Evolutionary conservation across 2,329 filamentous ascomycete genomes (phyloP), one percentile per base, ranked within the genome.

Genomic region (Camptophora hylomeconis): DNA sequence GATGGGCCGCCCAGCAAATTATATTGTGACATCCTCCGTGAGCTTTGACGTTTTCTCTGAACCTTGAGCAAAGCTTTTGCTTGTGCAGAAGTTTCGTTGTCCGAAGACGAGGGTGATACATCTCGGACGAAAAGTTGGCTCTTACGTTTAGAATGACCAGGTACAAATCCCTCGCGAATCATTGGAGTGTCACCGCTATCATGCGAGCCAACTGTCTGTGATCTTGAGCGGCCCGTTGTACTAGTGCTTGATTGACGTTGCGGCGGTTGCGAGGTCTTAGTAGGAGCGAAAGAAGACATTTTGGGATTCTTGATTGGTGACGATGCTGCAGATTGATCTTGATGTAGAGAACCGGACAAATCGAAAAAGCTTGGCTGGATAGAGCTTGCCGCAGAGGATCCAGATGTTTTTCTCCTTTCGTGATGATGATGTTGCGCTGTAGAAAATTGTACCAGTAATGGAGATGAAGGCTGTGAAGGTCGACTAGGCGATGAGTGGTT

Each of bases 401-500:
- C 92, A 3, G 89, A 95, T 4, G 82, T 83, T 60, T 98, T 98
- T 26, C 89, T 73, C 36, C 86, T 73, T 35, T 95, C 86, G 30
- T 73, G 69, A n/a, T 31, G n/a, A n/a, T n/a, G n/a, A 31, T 77
- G 74, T 43, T 82, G 80, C 5, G 80, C 80, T 8, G 87, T 81
- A 35, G 87, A 83, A 52, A 98, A 98, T 5, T 89, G 92, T 6
- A 95, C 80, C n/a, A 95, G 65, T n/a, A 98, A 61, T 0, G 89
- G 89, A 5, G 83, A 92, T 0, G 81, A 87, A 26, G 77, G 77
- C 46, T 81, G 76, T 3, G 89, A 98, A 3, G 71, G 74, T 41
- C 87, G 73, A 50, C 72, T 94, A 2, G 89, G 87, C 2, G 87
- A 94, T 5, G 87, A 81, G n/a, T n/a, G n/a, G 47, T 80, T 89